Percentiles rank a stretch among this genome's conserved stretches.
phyloP scores from a whole-genome alignment of 1,139 yeast genomes.

The Scheffersomyces cryptocercus region DNA sequence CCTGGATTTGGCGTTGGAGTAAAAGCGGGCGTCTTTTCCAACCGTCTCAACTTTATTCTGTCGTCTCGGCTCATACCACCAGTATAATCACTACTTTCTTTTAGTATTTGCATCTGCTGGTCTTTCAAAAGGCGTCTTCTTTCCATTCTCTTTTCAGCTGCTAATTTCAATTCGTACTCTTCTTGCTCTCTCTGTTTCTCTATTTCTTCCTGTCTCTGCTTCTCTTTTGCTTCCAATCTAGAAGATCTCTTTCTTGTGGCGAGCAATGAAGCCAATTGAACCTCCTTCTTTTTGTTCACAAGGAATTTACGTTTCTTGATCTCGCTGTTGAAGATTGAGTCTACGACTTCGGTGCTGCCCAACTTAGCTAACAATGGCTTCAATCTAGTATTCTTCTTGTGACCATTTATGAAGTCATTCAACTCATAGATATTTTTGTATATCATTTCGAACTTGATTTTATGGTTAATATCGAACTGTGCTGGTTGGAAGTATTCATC shows the following conservation, averaged over 20 bases:
- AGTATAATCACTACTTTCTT: constrained; percentile 17
- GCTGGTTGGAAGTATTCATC: constrained; percentile 24
- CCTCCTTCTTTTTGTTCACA: constrained; percentile 46
- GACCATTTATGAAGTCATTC: constrained; percentile 20
- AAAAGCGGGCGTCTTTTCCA: constrained; percentile 2
- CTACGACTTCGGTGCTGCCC: constrained; percentile 20
- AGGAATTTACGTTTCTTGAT: constrained; percentile 42
- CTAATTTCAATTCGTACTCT: constrained; percentile 30
- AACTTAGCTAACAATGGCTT: constrained; percentile 22
- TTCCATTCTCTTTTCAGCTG: constrained; percentile 40
- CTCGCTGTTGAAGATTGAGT: constrained; percentile 23
- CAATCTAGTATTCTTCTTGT: constrained; percentile 17
- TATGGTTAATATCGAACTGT: constrained; percentile 31
- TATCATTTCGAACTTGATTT: constrained; percentile 32
- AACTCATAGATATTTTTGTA: constrained; percentile 35
- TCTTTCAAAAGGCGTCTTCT: constrained; percentile 31
- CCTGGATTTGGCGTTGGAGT: not conserved
- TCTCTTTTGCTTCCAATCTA: constrained; percentile 46
- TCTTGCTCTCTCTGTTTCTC: constrained; percentile 29
- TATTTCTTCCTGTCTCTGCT: constrained; percentile 42
- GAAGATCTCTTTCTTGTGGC: constrained; percentile 36
- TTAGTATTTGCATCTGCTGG: constrained; percentile 12
- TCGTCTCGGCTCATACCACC: constrained; percentile 42
- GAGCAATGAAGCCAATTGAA: constrained; percentile 47
- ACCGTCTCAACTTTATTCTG: constrained; percentile 36